Conservation (phyloP, 2,329 filamentous ascomycete genomes). For the Fusarium caatingaense region DNA sequence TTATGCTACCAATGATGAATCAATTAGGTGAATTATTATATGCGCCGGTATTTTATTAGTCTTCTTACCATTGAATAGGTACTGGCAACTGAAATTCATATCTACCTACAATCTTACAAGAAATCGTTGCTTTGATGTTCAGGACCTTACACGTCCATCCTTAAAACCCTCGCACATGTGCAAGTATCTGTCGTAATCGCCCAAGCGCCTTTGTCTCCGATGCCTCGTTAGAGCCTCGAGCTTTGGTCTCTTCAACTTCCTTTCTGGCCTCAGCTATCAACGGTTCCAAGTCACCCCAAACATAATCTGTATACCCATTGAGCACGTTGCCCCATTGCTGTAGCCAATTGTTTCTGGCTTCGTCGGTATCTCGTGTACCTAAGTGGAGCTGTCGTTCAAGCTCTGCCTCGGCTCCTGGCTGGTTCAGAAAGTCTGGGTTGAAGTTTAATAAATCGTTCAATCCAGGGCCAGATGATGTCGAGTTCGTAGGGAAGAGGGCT, state of each 20-base stretch:
- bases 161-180: constrained; percentile 51
- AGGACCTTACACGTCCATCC: background rate
- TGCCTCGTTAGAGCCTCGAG: constrained; percentile 28
- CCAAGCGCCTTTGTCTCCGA: constrained; percentile 48
- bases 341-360: constrained; percentile 61
- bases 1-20: background rate
- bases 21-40: background rate
- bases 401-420: constrained; percentile 35
- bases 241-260: constrained; percentile 62
- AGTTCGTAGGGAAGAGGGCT: constrained; percentile 52
- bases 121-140: background rate
- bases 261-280: constrained; percentile 66
- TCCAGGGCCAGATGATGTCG: constrained; percentile 6
- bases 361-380: constrained; percentile 54
- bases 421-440: constrained; percentile 56
- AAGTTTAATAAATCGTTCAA: constrained; percentile 65
- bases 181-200: constrained; percentile 53
- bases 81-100: background rate
- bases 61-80: background rate
- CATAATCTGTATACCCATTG: constrained; percentile 70
- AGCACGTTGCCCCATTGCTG: constrained; percentile 68
- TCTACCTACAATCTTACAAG: background rate
- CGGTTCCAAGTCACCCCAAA: constrained; percentile 73
- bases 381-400: constrained; percentile 47
- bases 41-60: background rate